Percentiles rank a stretch among this genome's conserved stretches.
Conservation (phyloP, 495 filamentous ascomycete genomes). For the Monascus purpureus region DNA sequence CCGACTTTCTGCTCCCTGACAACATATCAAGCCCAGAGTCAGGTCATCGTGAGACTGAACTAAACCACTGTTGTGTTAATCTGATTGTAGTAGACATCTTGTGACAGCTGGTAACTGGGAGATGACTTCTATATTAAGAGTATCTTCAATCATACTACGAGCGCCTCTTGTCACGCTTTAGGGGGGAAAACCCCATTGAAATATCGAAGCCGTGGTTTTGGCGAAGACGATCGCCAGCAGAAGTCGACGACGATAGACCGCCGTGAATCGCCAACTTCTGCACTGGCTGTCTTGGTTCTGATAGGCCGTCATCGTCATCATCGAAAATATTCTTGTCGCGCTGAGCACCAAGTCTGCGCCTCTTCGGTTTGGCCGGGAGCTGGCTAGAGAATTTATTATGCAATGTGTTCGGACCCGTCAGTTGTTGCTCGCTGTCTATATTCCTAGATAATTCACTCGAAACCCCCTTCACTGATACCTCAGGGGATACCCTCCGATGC, state of each 20-base stretch:
- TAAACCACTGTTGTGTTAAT: too few relatives aligned
- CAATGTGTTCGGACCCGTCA: neutral
- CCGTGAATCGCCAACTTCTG: conserved; percentile 15
- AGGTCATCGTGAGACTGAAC: too few relatives aligned
- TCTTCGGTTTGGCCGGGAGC: conserved; percentile 49
- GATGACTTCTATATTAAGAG: too few relatives aligned
- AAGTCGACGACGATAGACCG: conserved; percentile 7
- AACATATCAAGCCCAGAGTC: too few relatives aligned
- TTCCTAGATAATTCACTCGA: too few relatives aligned
- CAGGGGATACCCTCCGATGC: too few relatives aligned
- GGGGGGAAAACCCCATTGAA: conserved; percentile 53
- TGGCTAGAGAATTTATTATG: conserved; percentile 11
- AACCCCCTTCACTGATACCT: too few relatives aligned
- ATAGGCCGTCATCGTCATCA: conserved; percentile 40
- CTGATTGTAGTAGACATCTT: too few relatives aligned
- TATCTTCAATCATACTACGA: too few relatives aligned
- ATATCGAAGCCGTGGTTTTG: conserved; percentile 16
- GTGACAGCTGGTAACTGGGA: too few relatives aligned
- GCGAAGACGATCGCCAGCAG: conserved; percentile 5
- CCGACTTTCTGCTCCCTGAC: too few relatives aligned
- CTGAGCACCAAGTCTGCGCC: conserved; percentile 54
- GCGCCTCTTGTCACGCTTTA: conserved; percentile 64
- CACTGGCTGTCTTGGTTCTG: conserved; percentile 17
- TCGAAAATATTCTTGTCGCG: conserved; percentile 58
- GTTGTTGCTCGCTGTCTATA: conserved; percentile 1